Percentiles rank a stretch among this genome's conserved stretches.
phyloP scores from a whole-genome alignment of 139 green algal species.

The Limnomonas spitsbergensis region DNA sequence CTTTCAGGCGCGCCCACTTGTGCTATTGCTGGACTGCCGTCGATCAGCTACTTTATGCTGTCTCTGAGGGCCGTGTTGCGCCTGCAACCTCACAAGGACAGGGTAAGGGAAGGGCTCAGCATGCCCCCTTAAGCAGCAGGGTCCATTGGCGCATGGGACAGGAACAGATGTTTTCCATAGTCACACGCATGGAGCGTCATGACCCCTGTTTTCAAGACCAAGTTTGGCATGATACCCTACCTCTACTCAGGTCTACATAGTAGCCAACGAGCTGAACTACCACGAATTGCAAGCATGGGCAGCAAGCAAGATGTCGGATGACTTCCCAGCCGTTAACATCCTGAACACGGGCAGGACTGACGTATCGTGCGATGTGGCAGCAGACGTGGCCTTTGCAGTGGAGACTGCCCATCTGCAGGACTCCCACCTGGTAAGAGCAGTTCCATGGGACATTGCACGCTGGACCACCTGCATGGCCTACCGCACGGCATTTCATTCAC shows the following conservation, averaged over 20 bases:
- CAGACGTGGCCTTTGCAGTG: conserved; percentile 2
- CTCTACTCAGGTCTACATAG: conserved; percentile 2
- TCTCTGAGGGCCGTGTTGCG: neutral
- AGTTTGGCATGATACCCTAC: neutral
- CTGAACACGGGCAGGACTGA: neutral
- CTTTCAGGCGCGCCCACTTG: too few species aligned
- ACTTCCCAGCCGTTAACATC: conserved; percentile 10
- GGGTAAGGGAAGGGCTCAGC: neutral
- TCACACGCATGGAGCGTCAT: neutral
- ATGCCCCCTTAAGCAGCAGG: neutral
- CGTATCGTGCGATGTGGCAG: neutral
- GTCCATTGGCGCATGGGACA: too few species aligned
- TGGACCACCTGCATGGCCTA: too few species aligned
- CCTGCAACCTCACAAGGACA: conserved; percentile 5
- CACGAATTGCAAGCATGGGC: neutral
- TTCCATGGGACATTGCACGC: too few species aligned
- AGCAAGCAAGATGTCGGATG: neutral
- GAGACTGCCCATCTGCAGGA: conserved; percentile 3
- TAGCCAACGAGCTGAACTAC: conserved; percentile 4
- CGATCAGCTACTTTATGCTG: neutral
- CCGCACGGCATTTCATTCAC: too few species aligned
- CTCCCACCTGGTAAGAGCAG: conserved; percentile 5
- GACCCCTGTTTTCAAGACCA: neutral
- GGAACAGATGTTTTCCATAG: too few species aligned
- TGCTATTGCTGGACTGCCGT: neutral